Percentiles rank a stretch among this genome's conserved stretches.
Evolutionary conservation across 345 rosid genomes (phyloP).

Genomic region (Eucalyptus tenuipes): DNA sequence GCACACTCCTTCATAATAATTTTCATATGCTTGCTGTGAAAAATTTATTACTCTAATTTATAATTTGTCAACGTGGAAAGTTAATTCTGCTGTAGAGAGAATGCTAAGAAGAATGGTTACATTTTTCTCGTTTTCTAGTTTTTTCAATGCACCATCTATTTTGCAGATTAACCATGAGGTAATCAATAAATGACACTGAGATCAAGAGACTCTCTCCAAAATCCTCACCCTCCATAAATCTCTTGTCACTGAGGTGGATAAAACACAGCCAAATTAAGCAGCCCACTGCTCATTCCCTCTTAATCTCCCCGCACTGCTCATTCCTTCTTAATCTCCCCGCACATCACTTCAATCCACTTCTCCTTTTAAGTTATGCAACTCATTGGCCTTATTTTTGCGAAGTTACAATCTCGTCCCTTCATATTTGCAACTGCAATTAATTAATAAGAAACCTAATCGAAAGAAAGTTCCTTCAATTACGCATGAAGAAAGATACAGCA

Average conservation of each 20-base stretch:
- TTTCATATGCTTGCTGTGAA: neutral
- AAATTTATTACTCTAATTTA: neutral
- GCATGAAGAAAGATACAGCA: too few relatives aligned
- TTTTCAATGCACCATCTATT: too few relatives aligned
- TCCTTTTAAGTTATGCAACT: neutral
- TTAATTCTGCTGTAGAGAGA: neutral
- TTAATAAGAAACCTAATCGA: too few relatives aligned
- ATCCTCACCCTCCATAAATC: too few relatives aligned
- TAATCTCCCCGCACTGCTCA: neutral
- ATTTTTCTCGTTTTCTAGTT: too few relatives aligned
- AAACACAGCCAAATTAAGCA: neutral
- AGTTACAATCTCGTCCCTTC: too few relatives aligned
- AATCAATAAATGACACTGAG: neutral
- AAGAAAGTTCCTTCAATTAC: too few relatives aligned
- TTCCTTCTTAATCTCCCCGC: neutral
- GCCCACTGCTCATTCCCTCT: neutral
- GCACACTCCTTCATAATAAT: neutral
- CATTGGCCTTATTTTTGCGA: too few relatives aligned
- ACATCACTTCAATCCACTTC: neutral
- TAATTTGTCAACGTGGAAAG: too few relatives aligned
- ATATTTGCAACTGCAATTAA: too few relatives aligned
- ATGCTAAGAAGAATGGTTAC: neutral
- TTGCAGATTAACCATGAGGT: neutral
- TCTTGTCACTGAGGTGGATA: neutral
- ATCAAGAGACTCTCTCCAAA: neutral